Conservation (phyloP, 768 basidiomycete genomes). For the Melanogaster broomeanus region DNA sequence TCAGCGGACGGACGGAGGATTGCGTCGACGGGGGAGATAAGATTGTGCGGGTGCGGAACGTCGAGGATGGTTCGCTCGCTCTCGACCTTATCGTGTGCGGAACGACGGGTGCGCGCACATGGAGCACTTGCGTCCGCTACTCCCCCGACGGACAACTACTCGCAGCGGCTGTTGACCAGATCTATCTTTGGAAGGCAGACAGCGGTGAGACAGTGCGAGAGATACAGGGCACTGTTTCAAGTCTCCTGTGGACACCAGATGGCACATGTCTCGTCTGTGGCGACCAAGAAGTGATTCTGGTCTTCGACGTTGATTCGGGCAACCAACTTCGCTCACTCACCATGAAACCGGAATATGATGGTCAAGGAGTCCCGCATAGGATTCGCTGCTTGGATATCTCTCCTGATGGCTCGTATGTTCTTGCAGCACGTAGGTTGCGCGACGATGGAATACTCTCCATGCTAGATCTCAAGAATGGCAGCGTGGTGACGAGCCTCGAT, state of each 20-base stretch:
- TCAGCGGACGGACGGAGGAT: neutral
- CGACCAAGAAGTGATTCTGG: neutral
- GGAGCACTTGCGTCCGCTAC: neutral
- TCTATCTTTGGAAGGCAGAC: neutral
- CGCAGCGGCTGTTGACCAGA: neutral
- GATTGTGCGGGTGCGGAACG: neutral
- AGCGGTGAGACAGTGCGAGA: neutral
- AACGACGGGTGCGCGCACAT: neutral
- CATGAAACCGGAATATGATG: neutral
- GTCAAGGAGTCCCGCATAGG: neutral
- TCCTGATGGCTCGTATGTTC: neutral
- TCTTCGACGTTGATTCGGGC: neutral
- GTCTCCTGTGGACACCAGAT: neutral
- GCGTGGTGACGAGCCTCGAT: neutral
- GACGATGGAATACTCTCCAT: neutral
- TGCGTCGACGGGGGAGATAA: neutral
- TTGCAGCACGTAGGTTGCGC: neutral
- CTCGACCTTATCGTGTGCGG: neutral
- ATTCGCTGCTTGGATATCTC: neutral
- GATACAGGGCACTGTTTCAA: neutral
- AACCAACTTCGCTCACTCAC: neutral
- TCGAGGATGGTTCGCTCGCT: neutral
- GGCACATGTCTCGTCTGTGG: neutral
- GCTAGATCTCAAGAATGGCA: neutral
- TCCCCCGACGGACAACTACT: neutral